Evolutionary conservation across 73 alveolate species (phyloP), one percentile per base, ranked within the genome.

Genomic region (Paramecium pentaurelia): DNA sequence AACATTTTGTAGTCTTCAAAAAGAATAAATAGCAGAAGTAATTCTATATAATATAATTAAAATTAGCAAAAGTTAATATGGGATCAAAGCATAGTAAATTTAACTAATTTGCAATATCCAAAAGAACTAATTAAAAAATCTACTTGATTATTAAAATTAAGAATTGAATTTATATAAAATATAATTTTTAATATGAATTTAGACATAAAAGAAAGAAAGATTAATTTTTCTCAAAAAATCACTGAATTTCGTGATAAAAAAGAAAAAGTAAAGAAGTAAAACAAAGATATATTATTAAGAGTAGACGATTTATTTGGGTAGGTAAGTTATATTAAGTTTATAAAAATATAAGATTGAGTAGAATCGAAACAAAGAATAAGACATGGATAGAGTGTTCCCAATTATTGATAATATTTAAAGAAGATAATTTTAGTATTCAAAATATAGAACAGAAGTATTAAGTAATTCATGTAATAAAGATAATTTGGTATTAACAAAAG

Each of bases 401-500:
- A 34, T 64, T 5, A 64, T 64, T 64, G 84, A 64, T 34, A 34
- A 32, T 2, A 64, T 32, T 3, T 64, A 64, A 18, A 64, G 84
- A 28, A 28, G 84, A 28, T 64, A 64, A 64, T 64, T 64, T 64
- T 64, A 64, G 47, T 64, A 64, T 64, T 64, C 84, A 32, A 64
- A 64, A 64, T 64, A 64, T 34, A 28, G 84, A 32, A 64, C 84
- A 28, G 84, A 64, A 64, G 84, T 64, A 32, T 64, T 64, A 64
- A 28, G 47, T 34, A 64, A 64, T 64, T 32, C 51, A 32, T 64
- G 84, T 34, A 64, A 64, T 64, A 64, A 64, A 64, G 84, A 64
- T 64, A 64, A 64, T 64, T 34, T 64, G 42, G 47, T 34, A 25
- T 64, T 64, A 64, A 64, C 84, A 32, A 64, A 64, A 28, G 84